Evolutionary conservation across 192 early-diverging fungal species (phyloP), one percentile per base, ranked within the genome.

Genomic region (Entrophospora sp.): DNA sequence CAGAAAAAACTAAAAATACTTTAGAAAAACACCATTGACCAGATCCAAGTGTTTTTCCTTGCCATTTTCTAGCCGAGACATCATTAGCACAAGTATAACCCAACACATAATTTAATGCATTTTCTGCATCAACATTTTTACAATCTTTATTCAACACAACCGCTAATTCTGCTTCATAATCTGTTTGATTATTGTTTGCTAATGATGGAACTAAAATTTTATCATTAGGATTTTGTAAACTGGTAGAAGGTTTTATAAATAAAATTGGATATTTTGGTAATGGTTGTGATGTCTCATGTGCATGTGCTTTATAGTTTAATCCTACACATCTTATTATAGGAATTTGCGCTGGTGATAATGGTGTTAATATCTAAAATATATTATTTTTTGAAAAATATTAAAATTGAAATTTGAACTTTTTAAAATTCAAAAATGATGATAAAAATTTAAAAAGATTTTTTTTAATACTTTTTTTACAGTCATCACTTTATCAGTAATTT

Each of bases 11-110:
- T n/a, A 34, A 16, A 45, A 0, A 25, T 62, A 62, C 76, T 36
- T 85, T 85, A 20, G 79, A 74, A 70, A 85, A 85, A 52, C 70
- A 73, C 83, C 83, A 85, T 68, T 85, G 83, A 16, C 75, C 71
- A 9, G 72, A 71, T 5, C 69, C 63, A 8, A 81, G 57, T 32
- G 57, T 76, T 22, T 13, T 43, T 0, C 42, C 70, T 59, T 86
- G 83, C 84, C 80, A 84, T 44, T 78, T 80, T 24, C 84, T 69
- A 13, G 84, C 77, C 13, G 79, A 78, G 28, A 86, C 72, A 61
- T 86, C 84, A 71, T 86, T 86, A 25, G 76, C 76, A 5, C 72
- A 67, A 6, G 84, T 85, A 67, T 79, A 83, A 42, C 84, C 81
- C 30, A 73, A 66, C 8, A 86, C 81, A 65, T 81, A 79, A 8